Conservation (phyloP, 2,329 filamentous ascomycete genomes). For the Lasiodiplodia gonubiensis region DNA sequence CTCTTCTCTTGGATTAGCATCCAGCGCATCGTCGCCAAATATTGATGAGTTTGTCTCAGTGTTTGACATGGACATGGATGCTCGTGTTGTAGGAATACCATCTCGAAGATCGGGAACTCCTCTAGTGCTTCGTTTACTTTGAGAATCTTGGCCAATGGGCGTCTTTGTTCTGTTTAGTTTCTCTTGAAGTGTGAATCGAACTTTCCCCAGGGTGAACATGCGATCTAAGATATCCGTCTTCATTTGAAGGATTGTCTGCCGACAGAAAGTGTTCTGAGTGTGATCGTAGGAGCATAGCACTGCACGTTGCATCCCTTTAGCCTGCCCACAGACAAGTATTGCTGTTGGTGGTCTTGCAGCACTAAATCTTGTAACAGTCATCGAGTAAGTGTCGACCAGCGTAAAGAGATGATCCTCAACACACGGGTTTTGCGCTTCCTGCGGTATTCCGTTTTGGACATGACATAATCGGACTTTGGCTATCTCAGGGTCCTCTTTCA, state of each 20-base stretch:
- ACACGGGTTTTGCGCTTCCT: not conserved
- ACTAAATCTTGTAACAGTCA: constrained; percentile 47
- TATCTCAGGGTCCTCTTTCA: not conserved
- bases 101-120: no score
- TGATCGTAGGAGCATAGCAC: not conserved
- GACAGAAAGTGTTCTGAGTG: not conserved
- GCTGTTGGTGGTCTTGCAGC: constrained; percentile 41
- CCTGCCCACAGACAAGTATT: not conserved
- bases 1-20: no score
- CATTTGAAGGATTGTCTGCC: not conserved
- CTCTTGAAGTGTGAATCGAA: not conserved
- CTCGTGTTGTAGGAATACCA: no score
- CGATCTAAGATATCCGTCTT: not conserved
- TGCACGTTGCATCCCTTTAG: not conserved
- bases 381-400: constrained; percentile 47
- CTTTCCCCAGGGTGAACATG: not conserved
- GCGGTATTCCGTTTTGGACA: no score
- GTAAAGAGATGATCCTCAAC: constrained; percentile 45
- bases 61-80: no score
- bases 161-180: not conserved
- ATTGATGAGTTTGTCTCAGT: no score
- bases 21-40: no score
- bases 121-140: no score
- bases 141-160: no score
- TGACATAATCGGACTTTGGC: no score